These are phyloP conservation scores for Gautieria morchelliformis DNA, from an alignment of 768 basidiomycete genomes.

Conservation along the genomic window DNA sequence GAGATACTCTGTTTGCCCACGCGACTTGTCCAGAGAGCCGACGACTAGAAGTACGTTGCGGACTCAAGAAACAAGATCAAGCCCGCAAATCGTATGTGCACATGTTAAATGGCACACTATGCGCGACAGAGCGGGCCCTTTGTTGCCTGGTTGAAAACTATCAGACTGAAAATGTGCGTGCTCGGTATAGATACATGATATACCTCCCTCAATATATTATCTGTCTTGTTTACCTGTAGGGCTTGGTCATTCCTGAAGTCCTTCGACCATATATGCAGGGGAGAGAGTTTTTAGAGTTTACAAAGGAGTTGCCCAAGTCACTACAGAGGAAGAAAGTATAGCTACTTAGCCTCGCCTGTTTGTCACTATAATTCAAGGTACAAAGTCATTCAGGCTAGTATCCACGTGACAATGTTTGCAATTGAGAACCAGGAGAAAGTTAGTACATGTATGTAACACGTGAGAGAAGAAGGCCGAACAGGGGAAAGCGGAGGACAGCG, in stretches of 20 bases:
- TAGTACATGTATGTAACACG: background rate
- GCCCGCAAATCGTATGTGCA: slow-evolving; percentile 91
- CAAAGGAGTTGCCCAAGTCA: slow-evolving; percentile 70
- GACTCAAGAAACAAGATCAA: slow-evolving; percentile 85
- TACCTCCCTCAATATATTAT: background rate
- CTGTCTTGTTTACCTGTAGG: slow-evolving; percentile 36
- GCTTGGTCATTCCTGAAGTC: slow-evolving; percentile 81
- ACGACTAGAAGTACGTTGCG: slow-evolving; percentile 87
- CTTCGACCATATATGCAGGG: slow-evolving; percentile 96
- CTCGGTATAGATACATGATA: background rate
- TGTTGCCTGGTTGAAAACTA: slow-evolving; percentile 99
- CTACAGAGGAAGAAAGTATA: slow-evolving; percentile 63
- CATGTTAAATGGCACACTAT: slow-evolving; percentile 98
- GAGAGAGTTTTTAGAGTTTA: slow-evolving; percentile 78
- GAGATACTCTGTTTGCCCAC: background rate
- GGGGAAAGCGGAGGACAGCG: background rate
- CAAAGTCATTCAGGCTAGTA: background rate
- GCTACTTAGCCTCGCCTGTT: slow-evolving; percentile 1
- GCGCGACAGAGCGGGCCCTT: slow-evolving; percentile 91
- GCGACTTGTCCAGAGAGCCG: slow-evolving; percentile 61
- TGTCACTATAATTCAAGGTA: background rate
- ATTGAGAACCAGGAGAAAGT: background rate
- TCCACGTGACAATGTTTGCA: background rate
- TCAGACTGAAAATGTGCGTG: slow-evolving; percentile 83
- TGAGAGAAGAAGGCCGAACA: background rate